Conservation (phyloP, 2,329 filamentous ascomycete genomes). For the Colletotrichum limetticola region DNA sequence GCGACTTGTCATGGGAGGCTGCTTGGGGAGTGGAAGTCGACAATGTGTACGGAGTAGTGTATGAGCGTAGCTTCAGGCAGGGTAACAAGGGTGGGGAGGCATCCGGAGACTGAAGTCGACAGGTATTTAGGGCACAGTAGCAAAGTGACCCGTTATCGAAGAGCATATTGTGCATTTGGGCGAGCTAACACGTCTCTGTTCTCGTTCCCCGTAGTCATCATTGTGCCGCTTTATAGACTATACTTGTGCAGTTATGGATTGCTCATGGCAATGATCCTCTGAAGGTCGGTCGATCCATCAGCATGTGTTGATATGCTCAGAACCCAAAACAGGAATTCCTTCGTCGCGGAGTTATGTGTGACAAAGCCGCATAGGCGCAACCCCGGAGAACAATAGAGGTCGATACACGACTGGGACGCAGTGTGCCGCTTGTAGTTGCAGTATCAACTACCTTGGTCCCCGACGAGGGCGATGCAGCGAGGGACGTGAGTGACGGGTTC, state of each 20-base stretch:
- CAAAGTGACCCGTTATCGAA: not conserved
- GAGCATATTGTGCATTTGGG: not conserved
- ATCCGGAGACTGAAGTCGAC: not conserved
- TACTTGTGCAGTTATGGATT: not conserved
- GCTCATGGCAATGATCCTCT: not conserved
- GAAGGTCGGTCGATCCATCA: not conserved
- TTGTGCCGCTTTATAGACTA: not conserved
- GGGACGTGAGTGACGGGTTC: conserved; percentile 20
- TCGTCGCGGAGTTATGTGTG: not conserved
- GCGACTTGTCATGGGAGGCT: not conserved
- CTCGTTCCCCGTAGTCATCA: not conserved
- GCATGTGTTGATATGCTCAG: not conserved
- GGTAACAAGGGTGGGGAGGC: not conserved
- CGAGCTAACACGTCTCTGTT: not conserved
- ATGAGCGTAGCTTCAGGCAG: conserved; percentile 20
- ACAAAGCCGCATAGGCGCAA: conserved; percentile 16
- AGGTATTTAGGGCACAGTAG: not conserved
- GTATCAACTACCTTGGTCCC: conserved; percentile 9
- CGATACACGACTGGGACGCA: conserved; percentile 16
- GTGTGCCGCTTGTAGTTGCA: conserved; percentile 14
- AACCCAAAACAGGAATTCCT: conserved; percentile 4
- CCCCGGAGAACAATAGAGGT: not conserved
- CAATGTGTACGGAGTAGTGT: conserved; percentile 1
- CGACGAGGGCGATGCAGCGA: not conserved
- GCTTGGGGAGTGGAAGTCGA: conserved; percentile 11